Conservation (phyloP, 2,329 filamentous ascomycete genomes). For the Diplodia corticola region DNA sequence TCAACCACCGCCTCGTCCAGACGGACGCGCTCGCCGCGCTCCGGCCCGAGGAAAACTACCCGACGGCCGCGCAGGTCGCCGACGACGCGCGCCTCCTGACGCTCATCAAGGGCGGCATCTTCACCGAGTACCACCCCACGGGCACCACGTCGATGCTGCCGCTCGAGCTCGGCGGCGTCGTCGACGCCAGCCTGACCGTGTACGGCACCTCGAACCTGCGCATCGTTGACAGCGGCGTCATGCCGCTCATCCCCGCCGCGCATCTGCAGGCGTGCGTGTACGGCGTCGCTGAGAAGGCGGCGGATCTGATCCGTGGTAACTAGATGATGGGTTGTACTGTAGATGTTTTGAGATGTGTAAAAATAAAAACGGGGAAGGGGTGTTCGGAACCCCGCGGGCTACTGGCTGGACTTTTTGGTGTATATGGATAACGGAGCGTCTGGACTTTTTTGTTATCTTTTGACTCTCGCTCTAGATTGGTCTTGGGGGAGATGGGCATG, state of each 20-base stretch:
- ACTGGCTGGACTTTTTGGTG: not conserved
- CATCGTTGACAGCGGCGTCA: conserved; percentile 28
- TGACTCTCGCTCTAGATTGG: not conserved
- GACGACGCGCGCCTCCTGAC: conserved; percentile 31
- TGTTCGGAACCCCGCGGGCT: no score
- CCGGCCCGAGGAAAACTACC: conserved; percentile 29
- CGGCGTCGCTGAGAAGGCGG: conserved; percentile 30
- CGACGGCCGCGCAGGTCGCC: conserved; percentile 30
- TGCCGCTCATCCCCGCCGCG: conserved; percentile 26
- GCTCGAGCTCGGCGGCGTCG: conserved; percentile 32
- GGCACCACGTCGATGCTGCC: conserved; percentile 35
- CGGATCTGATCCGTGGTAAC: conserved; percentile 5
- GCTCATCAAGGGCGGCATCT: conserved; percentile 27
- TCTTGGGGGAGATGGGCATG: not conserved
- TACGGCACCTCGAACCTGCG: conserved; percentile 31
- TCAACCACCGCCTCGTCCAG: conserved; percentile 26
- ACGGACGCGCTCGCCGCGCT: conserved; percentile 27
- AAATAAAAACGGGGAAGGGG: not conserved
- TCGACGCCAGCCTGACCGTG: conserved; percentile 31
- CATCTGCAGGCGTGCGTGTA: conserved; percentile 28
- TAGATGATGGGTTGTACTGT: not conserved
- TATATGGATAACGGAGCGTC: not conserved
- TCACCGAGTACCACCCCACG: conserved; percentile 34
- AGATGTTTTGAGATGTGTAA: not conserved
- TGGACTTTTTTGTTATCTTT: not conserved